phyloP scores from a whole-genome alignment of 2,329 filamentous ascomycete species.

The Diaporthe sp. region DNA sequence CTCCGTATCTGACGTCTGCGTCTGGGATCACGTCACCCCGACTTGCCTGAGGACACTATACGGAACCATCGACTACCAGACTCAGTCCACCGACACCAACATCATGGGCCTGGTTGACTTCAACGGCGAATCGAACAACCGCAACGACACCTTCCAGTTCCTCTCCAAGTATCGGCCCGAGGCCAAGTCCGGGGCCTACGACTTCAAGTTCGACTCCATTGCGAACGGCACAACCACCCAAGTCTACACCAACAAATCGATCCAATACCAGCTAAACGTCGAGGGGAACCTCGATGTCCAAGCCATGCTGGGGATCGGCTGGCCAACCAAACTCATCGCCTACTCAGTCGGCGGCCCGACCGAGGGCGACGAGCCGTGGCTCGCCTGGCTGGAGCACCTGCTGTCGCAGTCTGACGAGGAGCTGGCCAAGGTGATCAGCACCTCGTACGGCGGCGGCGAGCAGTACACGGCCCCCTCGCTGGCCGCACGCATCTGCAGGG shows the following conservation, averaged over 20 bases:
- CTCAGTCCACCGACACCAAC: conserved; percentile 56
- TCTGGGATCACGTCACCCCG: conserved; percentile 61
- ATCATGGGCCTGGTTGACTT: conserved; percentile 61
- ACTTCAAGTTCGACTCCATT: conserved; percentile 52
- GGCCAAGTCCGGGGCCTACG: conserved; percentile 49
- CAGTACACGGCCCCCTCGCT: conserved; percentile 72
- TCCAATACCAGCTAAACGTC: conserved; percentile 49
- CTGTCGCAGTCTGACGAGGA: conserved; percentile 61
- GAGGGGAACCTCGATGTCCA: conserved; percentile 77
- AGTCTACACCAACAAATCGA: conserved; percentile 45
- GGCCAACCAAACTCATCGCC: conserved; percentile 49
- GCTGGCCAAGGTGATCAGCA: conserved; percentile 73
- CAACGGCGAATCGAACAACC: conserved; percentile 61
- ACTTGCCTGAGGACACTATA: conserved; percentile 61
- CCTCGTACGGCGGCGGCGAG: conserved; percentile 78
- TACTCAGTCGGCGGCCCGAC: conserved; percentile 49
- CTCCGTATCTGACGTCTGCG: conserved; percentile 55
- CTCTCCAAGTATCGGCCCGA: conserved; percentile 54
- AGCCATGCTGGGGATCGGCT: conserved; percentile 50
- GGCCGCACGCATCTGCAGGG: conserved; percentile 63
- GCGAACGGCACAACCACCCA: conserved; percentile 49
- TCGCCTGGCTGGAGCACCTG: conserved; percentile 69
- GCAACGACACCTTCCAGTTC: conserved; percentile 55
- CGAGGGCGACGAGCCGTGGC: conserved; percentile 49
- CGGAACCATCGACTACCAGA: conserved; percentile 64